Percentiles rank a stretch among this genome's conserved stretches.
phyloP scores from a whole-genome alignment of 2,329 filamentous ascomycete species.

The Rhynchosporium graminicola region DNA sequence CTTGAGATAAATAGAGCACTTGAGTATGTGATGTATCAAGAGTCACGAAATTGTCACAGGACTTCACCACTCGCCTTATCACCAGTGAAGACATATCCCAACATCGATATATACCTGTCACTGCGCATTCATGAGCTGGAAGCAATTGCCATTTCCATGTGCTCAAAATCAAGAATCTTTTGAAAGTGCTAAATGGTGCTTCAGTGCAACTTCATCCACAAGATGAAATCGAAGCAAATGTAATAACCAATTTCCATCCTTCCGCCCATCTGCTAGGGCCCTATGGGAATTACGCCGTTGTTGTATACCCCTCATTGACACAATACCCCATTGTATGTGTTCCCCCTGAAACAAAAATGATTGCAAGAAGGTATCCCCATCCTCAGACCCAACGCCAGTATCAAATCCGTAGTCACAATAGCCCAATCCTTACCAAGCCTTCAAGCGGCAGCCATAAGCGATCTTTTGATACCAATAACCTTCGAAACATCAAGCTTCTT shows the following conservation, averaged over 20 bases:
- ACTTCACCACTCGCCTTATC: too few species aligned
- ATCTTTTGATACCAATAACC: conserved; percentile 35
- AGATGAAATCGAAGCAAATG: too few species aligned
- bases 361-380: background rate
- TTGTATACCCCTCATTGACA: background rate
- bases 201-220: conserved; percentile 3
- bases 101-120: background rate
- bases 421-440: background rate
- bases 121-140: background rate
- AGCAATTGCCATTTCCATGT: too few species aligned
- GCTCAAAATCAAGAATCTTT: background rate
- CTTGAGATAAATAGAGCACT: too few species aligned
- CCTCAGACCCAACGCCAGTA: background rate
- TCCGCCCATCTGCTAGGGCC: too few species aligned
- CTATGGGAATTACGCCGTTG: background rate
- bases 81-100: too few species aligned
- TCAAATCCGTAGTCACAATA: background rate
- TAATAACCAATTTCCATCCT: background rate
- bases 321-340: background rate
- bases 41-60: too few species aligned
- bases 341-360: background rate
- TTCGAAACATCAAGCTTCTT: conserved; percentile 38
- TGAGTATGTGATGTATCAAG: too few species aligned
- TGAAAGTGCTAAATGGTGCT: background rate
- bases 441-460: conserved; percentile 33